These are phyloP conservation scores for Hypomyces perniciosus DNA, from an alignment of 2,329 filamentous ascomycete genomes.

Conservation along the genomic window DNA sequence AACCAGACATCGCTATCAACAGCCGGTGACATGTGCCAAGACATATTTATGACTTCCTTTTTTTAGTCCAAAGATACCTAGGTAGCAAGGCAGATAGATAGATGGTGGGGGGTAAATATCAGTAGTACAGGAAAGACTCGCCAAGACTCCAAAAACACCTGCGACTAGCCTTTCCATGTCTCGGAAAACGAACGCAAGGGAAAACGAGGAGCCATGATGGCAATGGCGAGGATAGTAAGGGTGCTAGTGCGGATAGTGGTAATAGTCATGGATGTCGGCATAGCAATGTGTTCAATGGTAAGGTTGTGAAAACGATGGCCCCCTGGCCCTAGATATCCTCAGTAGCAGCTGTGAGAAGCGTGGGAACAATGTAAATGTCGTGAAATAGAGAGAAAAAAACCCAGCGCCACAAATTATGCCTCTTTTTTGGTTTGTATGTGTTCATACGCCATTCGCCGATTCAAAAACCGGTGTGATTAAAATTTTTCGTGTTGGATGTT, in stretches of 20 bases:
- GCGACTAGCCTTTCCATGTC: slow-evolving; percentile 11
- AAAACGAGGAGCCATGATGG: slow-evolving; percentile 7
- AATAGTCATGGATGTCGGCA: background rate
- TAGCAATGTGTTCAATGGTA: background rate
- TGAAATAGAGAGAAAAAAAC: slow-evolving; percentile 24
- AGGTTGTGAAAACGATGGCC: slow-evolving; percentile 1
- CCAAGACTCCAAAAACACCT: slow-evolving; percentile 18
- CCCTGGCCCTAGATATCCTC: background rate
- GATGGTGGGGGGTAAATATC: background rate
- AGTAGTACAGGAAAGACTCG: background rate
- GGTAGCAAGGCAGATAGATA: slow-evolving; percentile 1
- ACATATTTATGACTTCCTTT: slow-evolving; percentile 8
- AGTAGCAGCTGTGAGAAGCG: background rate
- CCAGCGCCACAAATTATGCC: slow-evolving; percentile 33
- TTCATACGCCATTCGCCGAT: slow-evolving; percentile 35
- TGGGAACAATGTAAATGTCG: slow-evolving; percentile 6
- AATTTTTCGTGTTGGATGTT: slow-evolving; percentile 28
- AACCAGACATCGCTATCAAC: slow-evolving; percentile 12
- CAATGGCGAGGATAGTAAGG: background rate
- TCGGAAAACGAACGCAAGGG: slow-evolving; percentile 10
- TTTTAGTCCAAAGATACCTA: slow-evolving; percentile 9
- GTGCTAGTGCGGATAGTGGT: background rate
- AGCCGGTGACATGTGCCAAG: slow-evolving; percentile 11
- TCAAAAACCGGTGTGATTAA: slow-evolving; percentile 27
- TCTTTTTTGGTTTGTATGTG: slow-evolving; percentile 32